Conservation (phyloP, 331 rosid species). For the Stylosanthes scabra region DNA sequence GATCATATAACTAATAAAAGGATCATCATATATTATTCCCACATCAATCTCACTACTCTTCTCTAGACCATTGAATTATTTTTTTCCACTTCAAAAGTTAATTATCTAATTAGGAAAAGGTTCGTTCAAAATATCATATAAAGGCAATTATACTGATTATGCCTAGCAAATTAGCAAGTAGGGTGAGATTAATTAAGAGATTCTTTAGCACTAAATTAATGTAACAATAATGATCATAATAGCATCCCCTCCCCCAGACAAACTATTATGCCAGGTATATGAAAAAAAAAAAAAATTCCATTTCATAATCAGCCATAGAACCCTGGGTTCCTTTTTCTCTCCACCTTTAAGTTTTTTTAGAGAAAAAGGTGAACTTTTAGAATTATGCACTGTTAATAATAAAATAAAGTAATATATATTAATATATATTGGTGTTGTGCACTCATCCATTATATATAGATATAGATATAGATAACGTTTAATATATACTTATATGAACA, state of each 20-base stretch:
- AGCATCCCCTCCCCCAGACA: background rate
- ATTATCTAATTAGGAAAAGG: too few relatives aligned
- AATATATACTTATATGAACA: background rate
- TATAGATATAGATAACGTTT: background rate
- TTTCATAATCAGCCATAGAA: background rate
- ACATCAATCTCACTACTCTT: slow-evolving; percentile 15
- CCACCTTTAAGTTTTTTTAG: background rate
- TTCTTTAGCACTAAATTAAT: background rate
- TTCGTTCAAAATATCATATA: too few relatives aligned
- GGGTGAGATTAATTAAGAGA: too few relatives aligned
- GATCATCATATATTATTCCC: background rate
- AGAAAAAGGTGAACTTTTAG: background rate
- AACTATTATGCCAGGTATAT: too few relatives aligned
- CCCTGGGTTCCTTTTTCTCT: background rate
- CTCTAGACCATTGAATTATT: background rate
- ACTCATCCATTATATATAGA: background rate
- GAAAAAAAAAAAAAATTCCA: too few relatives aligned
- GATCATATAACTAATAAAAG: too few relatives aligned
- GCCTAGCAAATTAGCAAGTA: too few relatives aligned
- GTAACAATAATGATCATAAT: background rate
- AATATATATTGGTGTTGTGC: background rate
- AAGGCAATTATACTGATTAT: too few relatives aligned
- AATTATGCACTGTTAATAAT: background rate
- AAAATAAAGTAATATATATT: background rate
- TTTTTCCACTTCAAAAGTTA: too few relatives aligned